A percentile compares a stretch with the other conserved stretches of the same genome.
These are phyloP conservation scores for Aspergillus aculeatinus DNA, from an alignment of 2,329 filamentous ascomycete species.

Conservation along the genomic window DNA sequence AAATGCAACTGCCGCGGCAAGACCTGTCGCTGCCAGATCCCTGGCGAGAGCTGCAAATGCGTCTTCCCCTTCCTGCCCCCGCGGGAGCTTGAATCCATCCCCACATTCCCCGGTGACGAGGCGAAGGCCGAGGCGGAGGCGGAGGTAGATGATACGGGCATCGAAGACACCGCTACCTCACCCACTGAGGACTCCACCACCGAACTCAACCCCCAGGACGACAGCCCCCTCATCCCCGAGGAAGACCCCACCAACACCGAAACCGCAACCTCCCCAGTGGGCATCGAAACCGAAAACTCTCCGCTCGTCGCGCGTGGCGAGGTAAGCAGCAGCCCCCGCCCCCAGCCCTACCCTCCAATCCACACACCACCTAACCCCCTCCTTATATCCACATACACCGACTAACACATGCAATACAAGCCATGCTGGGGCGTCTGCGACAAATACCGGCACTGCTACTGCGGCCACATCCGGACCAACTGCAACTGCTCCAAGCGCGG, in stretches of 20 bases:
- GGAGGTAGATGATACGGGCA: too few relatives aligned
- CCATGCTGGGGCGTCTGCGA: not conserved
- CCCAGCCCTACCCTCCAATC: too few relatives aligned
- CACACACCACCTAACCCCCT: too few relatives aligned
- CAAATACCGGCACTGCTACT: not conserved
- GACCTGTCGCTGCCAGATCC: not conserved
- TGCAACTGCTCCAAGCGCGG: not conserved
- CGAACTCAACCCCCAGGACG: too few relatives aligned
- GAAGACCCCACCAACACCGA: not conserved
- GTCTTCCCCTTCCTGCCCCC: not conserved
- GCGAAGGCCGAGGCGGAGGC: too few relatives aligned
- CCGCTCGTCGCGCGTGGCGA: not conserved
- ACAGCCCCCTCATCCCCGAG: too few relatives aligned
- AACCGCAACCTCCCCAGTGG: too few relatives aligned
- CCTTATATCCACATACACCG: not conserved
- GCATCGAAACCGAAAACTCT: not conserved
- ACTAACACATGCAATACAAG: not conserved
- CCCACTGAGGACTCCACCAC: too few relatives aligned
- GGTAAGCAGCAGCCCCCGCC: not conserved
- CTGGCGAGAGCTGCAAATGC: not conserved
- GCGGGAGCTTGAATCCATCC: not conserved
- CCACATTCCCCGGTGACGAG: not conserved
- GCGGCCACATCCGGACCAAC: conserved; percentile 15
- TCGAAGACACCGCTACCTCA: too few relatives aligned
- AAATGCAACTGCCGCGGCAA: not conserved